phyloP scores from a whole-genome alignment of 2,329 filamentous ascomycete genomes.

The Pezicula neosporulosa region DNA sequence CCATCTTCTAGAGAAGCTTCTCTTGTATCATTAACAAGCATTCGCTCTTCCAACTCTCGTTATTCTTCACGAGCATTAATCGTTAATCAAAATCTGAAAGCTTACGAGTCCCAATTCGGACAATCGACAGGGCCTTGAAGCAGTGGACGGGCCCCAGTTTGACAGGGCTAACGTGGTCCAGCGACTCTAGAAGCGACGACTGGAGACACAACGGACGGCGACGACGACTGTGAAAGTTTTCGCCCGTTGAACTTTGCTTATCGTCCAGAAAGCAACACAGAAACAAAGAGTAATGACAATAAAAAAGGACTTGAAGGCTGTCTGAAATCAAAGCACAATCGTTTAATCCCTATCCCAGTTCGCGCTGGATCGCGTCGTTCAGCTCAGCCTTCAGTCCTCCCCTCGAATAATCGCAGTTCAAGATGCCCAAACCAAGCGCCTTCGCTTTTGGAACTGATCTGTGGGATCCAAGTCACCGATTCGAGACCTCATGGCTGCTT shows the following conservation, averaged over 20 bases:
- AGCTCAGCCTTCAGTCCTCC: background rate
- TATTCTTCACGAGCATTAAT: no score
- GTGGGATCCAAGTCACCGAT: constrained; percentile 51
- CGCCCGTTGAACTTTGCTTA: background rate
- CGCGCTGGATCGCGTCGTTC: constrained; percentile 2
- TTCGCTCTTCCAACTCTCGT: no score
- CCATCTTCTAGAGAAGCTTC: no score
- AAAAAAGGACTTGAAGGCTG: background rate
- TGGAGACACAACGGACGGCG: no score
- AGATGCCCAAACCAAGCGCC: background rate
- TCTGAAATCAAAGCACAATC: background rate
- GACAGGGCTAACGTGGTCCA: background rate
- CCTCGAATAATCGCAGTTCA: background rate
- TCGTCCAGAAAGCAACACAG: background rate
- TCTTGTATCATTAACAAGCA: no score
- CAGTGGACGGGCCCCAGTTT: no score
- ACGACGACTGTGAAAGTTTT: background rate
- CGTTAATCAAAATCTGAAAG: no score
- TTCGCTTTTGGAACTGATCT: constrained; percentile 19
- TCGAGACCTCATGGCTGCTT: constrained; percentile 80
- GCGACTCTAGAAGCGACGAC: no score
- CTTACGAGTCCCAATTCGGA: no score
- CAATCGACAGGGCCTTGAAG: no score
- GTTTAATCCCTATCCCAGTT: background rate
- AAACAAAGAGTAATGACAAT: no score